These are phyloP conservation scores for Warburgia ugandensis DNA, from an alignment of 164 flowering plant species.

Conservation along the genomic window DNA sequence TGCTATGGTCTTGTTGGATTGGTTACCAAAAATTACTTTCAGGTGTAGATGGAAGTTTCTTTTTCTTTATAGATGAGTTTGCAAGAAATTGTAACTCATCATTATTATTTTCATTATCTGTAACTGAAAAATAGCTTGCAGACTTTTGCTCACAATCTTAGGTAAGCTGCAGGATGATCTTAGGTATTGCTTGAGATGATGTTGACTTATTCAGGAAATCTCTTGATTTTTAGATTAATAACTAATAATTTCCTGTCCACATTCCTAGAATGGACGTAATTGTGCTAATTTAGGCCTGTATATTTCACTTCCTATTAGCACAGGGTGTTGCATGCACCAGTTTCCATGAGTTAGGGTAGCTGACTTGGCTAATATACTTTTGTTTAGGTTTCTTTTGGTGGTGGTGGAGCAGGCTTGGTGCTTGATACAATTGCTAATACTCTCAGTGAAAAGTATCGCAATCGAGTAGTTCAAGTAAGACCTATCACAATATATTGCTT, in stretches of 20 bases:
- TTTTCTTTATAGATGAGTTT: too few species aligned
- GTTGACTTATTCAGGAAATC: neutral
- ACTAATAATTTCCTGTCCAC: too few species aligned
- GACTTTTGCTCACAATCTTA: too few species aligned
- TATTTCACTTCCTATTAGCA: neutral
- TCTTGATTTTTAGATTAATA: neutral
- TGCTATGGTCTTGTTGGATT: neutral
- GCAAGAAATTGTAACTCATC: too few species aligned
- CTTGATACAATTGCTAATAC: constrained; percentile 82
- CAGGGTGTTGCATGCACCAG: neutral
- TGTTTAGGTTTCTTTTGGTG: constrained; percentile 55
- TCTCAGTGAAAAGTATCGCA: constrained; percentile 65
- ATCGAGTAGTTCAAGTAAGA: constrained; percentile 74
- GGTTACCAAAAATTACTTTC: too few species aligned
- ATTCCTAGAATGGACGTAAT: too few species aligned
- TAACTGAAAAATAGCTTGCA: too few species aligned
- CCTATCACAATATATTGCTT: neutral
- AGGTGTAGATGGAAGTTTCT: too few species aligned
- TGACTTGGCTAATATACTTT: neutral
- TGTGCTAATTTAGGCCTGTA: neutral
- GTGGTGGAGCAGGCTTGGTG: constrained; percentile 66
- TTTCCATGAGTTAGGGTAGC: neutral
- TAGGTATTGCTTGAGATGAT: neutral
- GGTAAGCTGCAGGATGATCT: too few species aligned
- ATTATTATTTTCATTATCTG: too few species aligned